A percentile compares a stretch with the other conserved stretches of the same genome.
Conservation (phyloP, 768 basidiomycete genomes). For the Pleurotus pulmonarius region DNA sequence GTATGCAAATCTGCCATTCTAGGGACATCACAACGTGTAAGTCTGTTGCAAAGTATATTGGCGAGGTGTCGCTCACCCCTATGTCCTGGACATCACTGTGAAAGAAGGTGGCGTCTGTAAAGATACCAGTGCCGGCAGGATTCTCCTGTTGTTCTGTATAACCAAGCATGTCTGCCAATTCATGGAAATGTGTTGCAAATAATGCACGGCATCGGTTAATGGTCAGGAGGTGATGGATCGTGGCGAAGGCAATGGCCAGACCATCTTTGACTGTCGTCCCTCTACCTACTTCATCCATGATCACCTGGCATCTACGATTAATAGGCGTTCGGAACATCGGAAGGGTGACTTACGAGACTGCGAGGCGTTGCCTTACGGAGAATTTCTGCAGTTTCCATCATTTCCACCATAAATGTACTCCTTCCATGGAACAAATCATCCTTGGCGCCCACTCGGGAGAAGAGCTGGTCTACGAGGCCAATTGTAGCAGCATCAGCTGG, state of each 20-base stretch:
- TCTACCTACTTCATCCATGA: conserved; percentile 99
- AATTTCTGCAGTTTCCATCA: conserved; percentile 93
- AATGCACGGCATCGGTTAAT: conserved; percentile 78
- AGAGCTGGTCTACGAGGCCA: conserved; percentile 87
- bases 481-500: conserved; percentile 79
- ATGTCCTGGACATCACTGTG: conserved; percentile 85
- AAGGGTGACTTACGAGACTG: conserved; percentile 62
- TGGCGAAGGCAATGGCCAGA: conserved; percentile 89
- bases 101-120: conserved; percentile 73
- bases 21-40: neutral
- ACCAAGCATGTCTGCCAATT: conserved; percentile 81
- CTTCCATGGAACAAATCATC: conserved; percentile 92
- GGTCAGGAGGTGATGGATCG: conserved; percentile 74
- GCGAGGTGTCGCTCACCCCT: conserved; percentile 42
- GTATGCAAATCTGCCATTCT: conserved; percentile 82
- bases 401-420: conserved; percentile 98
- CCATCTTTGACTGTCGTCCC: conserved; percentile 94
- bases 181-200: conserved; percentile 99
- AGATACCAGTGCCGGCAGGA: conserved; percentile 40
- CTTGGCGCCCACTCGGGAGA: conserved; percentile 92
- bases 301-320: conserved; percentile 55
- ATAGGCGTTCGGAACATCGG: neutral
- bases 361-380: conserved; percentile 75
- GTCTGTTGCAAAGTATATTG: no score
- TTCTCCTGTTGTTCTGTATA: conserved; percentile 33